phyloP scores from a whole-genome alignment of 1,284 basidiomycete genomes.

The Ustilago bromivora region DNA sequence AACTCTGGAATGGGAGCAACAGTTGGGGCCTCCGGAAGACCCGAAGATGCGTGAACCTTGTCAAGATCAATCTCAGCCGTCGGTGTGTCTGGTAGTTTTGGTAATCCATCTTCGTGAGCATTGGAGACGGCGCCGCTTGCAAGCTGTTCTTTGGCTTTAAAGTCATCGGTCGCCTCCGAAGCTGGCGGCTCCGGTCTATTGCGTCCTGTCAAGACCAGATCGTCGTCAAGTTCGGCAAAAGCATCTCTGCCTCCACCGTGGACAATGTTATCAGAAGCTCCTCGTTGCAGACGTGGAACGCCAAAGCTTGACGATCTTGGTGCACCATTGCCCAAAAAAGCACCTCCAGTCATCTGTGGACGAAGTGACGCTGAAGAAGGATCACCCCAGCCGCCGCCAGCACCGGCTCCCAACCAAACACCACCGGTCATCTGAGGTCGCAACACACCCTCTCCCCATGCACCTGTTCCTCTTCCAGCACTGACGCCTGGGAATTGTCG shows the following conservation, averaged over 20 bases:
- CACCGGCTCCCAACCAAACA: conserved; percentile 56
- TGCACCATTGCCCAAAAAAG: conserved; percentile 40
- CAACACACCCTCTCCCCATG: conserved; percentile 59
- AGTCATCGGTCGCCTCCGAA: conserved; percentile 1
- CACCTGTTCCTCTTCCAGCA: conserved; percentile 51
- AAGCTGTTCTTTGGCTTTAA: conserved; percentile 12
- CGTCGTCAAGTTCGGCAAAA: conserved; percentile 61
- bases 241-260: conserved; percentile 51
- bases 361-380: conserved; percentile 38
- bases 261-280: conserved; percentile 42
- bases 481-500: conserved; percentile 51
- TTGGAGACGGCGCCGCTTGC: conserved; percentile 10
- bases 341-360: conserved; percentile 61
- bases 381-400: conserved; percentile 51
- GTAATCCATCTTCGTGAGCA: conserved; percentile 18
- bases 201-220: conserved; percentile 42
- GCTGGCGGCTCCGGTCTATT: conserved; percentile 31
- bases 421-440: conserved; percentile 65
- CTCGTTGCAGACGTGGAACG: conserved; percentile 29
- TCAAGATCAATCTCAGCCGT: conserved; percentile 42
- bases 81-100: conserved; percentile 45
- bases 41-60: conserved; percentile 32
- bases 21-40: conserved; percentile 17
- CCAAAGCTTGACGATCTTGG: conserved; percentile 37
- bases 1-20: conserved; percentile 41